Evolutionary conservation across 2,329 filamentous ascomycete species (phyloP), one percentile per base, ranked within the genome.

Genomic region (Exophiala viscosa): DNA sequence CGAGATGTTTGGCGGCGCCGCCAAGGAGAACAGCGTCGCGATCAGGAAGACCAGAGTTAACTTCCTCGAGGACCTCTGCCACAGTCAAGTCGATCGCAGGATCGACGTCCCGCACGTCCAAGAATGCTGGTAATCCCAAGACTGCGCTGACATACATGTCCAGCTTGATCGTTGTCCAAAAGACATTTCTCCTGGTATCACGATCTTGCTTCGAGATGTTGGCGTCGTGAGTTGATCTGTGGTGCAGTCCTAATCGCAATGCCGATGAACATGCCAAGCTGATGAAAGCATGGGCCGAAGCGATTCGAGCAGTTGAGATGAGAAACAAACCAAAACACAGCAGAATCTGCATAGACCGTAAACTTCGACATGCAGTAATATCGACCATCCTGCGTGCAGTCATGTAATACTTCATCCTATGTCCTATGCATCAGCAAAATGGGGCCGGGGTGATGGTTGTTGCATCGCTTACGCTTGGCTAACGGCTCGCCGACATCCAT

Each of bases 111-210:
- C 48, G 44, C 18, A 60, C 45, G 32, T 58, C 49, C 31, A 60
- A 47, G 42, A 60, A 43, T n/a, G 36, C 45, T 4, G 57, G 57
- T 20, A 60, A 46, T 23, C 57, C 57, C 1, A 60, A 45, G 20
- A 55, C 50, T 18, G 36, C 50, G 31, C 57, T 44, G 39, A 48
- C 53, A 44, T 60, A 60, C 14, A 60, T 54, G 36, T 60, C 57
- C 6, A 58, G 54, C 31, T 60, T 60, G 45, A 58, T 50, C 5
- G 55, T 51, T 6, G 52, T 50, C 57, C 57, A 60, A 17, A 60
- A 60, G 5, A 54, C 45, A 11, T 48, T 17, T 15, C 49, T 36
- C 10, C 55, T 48, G 14, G 55, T 38, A 17, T 48, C 35, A 20
- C 50, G 46, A 20, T 55, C 51, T 8, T 39, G 32, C 3, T 47